A percentile compares a stretch with the other conserved stretches of the same genome.
Conservation (phyloP, 805 yeast genomes). For the Hanseniaspora vineae region DNA sequence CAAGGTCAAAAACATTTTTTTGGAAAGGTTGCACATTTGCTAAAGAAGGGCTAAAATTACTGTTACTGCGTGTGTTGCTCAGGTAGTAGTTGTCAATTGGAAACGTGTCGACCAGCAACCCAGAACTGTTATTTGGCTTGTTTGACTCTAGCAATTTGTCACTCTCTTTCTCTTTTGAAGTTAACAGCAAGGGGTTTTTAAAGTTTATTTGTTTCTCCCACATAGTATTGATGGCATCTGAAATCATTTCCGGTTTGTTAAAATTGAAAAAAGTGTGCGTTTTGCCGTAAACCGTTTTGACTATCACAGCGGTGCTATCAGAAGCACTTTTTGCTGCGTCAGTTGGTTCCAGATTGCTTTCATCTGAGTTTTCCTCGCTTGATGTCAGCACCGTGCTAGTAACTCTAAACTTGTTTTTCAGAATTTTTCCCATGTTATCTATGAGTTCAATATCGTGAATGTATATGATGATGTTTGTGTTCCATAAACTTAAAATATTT, state of each 20-base stretch:
- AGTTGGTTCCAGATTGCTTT: not conserved
- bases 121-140: conserved; percentile 1
- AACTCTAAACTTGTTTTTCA: conserved; percentile 4
- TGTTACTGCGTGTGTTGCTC: not conserved
- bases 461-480: conserved; percentile 63
- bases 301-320: conserved; percentile 2
- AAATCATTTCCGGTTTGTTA: not conserved
- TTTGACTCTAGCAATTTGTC: not conserved
- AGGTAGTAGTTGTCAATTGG: not conserved
- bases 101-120: conserved; percentile 1
- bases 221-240: conserved; percentile 2
- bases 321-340: not conserved
- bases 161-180: not conserved
- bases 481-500: conserved; percentile 63
- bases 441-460: conserved; percentile 56
- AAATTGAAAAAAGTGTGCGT: conserved; percentile 4
- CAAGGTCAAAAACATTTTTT: conserved; percentile 18
- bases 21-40: conserved; percentile 3
- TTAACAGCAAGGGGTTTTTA: not conserved
- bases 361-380: not conserved
- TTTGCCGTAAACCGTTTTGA: conserved; percentile 5
- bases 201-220: conserved; percentile 3
- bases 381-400: conserved; percentile 1
- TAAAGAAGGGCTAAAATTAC: not conserved
- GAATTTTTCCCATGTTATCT: conserved; percentile 4